Conservation (phyloP, 2,329 filamentous ascomycete species). For the Gnomoniopsis sp. region DNA sequence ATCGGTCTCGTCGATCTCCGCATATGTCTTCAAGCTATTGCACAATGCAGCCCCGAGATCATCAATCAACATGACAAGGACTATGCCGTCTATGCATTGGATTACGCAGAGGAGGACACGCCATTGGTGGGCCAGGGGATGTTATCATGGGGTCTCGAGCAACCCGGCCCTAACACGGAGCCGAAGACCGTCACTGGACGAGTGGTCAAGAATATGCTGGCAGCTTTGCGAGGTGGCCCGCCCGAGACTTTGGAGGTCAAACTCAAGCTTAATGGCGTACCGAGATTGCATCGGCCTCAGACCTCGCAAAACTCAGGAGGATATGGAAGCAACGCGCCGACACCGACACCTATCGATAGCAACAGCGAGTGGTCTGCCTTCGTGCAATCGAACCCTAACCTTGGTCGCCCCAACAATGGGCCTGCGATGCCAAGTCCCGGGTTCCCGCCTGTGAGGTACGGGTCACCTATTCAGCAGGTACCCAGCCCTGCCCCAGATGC, state of each 20-base stretch:
- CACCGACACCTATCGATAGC: slow-evolving; percentile 55
- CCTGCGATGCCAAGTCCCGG: slow-evolving; percentile 33
- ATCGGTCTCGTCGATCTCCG: slow-evolving; percentile 88
- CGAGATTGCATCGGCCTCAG: slow-evolving; percentile 44
- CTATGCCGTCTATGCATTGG: slow-evolving; percentile 95
- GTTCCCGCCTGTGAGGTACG: slow-evolving; percentile 23
- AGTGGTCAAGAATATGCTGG: slow-evolving; percentile 81
- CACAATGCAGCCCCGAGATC: slow-evolving; percentile 79
- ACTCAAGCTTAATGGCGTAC: slow-evolving; percentile 77
- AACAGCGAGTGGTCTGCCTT: slow-evolving; percentile 73
- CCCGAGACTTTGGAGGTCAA: slow-evolving; percentile 92
- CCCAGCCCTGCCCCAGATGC: slow-evolving; percentile 15
- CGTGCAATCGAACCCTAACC: slow-evolving; percentile 63
- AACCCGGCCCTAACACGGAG: slow-evolving; percentile 51
- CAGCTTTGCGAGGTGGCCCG: slow-evolving; percentile 76
- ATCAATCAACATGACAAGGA: slow-evolving; percentile 69
- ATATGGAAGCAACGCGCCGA: slow-evolving; percentile 18
- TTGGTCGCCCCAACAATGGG: slow-evolving; percentile 37
- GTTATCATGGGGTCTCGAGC: slow-evolving; percentile 76
- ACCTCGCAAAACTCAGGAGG: slow-evolving; percentile 20
- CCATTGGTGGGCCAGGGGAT: slow-evolving; percentile 94
- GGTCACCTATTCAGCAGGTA: slow-evolving; percentile 11
- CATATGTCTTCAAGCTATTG: slow-evolving; percentile 80
- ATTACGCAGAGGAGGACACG: slow-evolving; percentile 92
- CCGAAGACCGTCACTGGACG: slow-evolving; percentile 80